phyloP scores from a whole-genome alignment of 441 rosid genomes.

The Populus tomentosa region DNA sequence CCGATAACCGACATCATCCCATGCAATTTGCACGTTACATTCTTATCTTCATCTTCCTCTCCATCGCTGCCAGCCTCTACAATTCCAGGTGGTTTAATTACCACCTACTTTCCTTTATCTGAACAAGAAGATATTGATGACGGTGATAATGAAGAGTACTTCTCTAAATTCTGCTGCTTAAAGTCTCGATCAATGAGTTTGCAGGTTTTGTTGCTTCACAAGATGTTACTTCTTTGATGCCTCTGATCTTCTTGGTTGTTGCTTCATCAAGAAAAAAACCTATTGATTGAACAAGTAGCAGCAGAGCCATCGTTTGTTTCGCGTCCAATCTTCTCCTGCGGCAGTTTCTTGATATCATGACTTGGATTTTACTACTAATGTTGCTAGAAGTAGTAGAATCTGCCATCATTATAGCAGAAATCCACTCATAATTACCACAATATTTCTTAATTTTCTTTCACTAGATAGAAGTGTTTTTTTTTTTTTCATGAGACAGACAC shows the following conservation, averaged over 20 bases:
- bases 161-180: no score
- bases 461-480: no score
- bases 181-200: background rate
- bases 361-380: background rate
- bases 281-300: background rate
- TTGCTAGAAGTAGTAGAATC: no score
- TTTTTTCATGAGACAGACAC: no score
- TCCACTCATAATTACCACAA: no score
- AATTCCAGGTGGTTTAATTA: background rate
- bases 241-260: background rate
- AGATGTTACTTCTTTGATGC: background rate
- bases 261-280: background rate
- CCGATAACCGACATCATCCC: constrained; percentile 37
- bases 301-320: no score
- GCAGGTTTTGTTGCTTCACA: no score
- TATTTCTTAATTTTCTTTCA: no score
- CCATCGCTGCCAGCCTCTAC: background rate
- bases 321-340: background rate
- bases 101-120: background rate
- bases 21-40: constrained; percentile 11
- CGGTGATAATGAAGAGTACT: no score
- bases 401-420: no score
- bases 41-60: background rate
- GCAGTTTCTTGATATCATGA: background rate
- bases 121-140: no score